Base-by-base conservation (phyloP, 1,139 yeast species). In the Candida frijolesensis region DNA sequence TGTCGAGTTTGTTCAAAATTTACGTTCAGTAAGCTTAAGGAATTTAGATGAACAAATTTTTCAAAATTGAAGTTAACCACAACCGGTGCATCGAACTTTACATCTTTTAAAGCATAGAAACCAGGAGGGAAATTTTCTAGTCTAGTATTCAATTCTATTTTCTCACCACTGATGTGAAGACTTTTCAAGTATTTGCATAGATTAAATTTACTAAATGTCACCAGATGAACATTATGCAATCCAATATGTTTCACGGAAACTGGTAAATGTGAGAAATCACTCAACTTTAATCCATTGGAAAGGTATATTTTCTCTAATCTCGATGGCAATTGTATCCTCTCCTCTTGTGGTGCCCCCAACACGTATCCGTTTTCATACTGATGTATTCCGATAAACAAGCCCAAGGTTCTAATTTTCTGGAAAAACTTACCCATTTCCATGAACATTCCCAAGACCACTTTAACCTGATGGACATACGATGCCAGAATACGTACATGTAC, bases 301-400 rank as follows among this genome's bases (percentile, higher is more conserved):
- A 55, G 25, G 16, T 40, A 42, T 18, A 55, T 44, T 37, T 54
- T 54, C 37, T 55, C 55, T 38, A 55, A 46, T 40, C 29, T 35
- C 4, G 30, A 16, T n/a, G 58, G 58, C 25, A 55, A 46, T 42
- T 46, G 51, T 12, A 54, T 44, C 35, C 34, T 49, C 11, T 29
- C 42, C 11, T 50, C 45, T 15, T 44, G 25, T 3, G 33, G 41
- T 15, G 42, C 19, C n/a, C 47, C 54, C 43, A 47, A 47, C 5
- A 48, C 51, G 25, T 51, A 50, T 8, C 51, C 54, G 30, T 51
- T 49, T 30, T 48, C 54, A 42, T 51, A 54, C 29, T 47, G 53
- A 44, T 53, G 56, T 16, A 55, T 45, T 2, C 54, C 57, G 32
- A 51, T 43, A 44, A 55, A 55, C 30, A 55, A 53, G 18, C 58